Conservation (phyloP, 228 moss, liverwort and hornwort species). For the Sphagnum magellanicum region DNA sequence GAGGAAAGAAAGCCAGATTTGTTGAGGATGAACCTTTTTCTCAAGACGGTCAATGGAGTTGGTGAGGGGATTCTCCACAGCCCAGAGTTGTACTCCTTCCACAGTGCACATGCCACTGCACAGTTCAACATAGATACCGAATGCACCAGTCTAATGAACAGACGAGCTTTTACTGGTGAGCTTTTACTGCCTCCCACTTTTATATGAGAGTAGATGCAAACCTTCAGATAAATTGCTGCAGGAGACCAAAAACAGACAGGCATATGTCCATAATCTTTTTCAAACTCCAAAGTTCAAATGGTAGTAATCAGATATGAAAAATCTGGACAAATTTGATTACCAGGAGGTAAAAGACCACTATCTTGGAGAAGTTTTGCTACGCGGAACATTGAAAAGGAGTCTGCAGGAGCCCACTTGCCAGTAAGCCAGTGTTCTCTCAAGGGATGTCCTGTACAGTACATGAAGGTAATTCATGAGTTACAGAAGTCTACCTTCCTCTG, state of each 20-base stretch:
- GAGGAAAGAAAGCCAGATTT: neutral
- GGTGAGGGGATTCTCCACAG: conserved; percentile 71
- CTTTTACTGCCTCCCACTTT: neutral
- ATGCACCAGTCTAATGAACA: neutral
- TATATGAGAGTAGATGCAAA: neutral
- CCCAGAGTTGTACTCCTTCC: conserved; percentile 85
- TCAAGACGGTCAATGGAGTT: conserved; percentile 65
- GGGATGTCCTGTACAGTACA: conserved; percentile 46
- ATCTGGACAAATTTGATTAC: conserved; percentile 17
- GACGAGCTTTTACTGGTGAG: neutral
- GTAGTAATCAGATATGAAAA: too few species aligned
- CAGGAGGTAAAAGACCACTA: conserved; percentile 49
- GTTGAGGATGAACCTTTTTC: conserved; percentile 36
- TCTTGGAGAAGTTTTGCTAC: conserved; percentile 50
- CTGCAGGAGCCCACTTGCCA: conserved; percentile 44
- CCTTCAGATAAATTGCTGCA: neutral
- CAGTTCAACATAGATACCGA: neutral
- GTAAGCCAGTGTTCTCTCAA: conserved; percentile 52
- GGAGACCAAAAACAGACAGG: neutral
- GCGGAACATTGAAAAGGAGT: conserved; percentile 55
- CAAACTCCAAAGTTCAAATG: too few species aligned
- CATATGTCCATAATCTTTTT: too few species aligned
- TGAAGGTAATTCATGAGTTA: too few species aligned
- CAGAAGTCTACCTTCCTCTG: too few species aligned
- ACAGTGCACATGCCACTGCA: conserved; percentile 12